A percentile compares a stretch with the other conserved stretches of the same genome.
Conservation (phyloP, 2,329 filamentous ascomycete species). For the Gremmenia infestans region DNA sequence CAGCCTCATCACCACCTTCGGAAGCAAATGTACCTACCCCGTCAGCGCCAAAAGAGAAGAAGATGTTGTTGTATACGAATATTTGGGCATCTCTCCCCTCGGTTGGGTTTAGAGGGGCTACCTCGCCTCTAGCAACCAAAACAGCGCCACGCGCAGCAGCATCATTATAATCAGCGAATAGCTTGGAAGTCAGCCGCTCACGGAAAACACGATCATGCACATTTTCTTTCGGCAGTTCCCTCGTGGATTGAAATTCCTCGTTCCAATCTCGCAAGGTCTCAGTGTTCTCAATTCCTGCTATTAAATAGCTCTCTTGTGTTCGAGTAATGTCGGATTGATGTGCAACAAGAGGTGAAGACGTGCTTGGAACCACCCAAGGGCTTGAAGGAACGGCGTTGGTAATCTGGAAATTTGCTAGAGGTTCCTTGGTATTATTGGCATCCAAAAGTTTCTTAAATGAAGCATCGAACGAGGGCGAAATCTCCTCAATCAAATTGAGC, state of each 20-base stretch:
- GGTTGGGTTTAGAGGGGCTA: constrained; percentile 90
- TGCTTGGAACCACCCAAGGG: constrained; percentile 80
- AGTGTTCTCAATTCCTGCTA: constrained; percentile 86
- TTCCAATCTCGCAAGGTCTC: constrained; percentile 98
- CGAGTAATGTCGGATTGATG: constrained; percentile 83
- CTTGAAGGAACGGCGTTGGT: constrained; percentile 89
- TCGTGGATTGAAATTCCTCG: constrained; percentile 95
- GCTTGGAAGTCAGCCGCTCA: constrained; percentile 87
- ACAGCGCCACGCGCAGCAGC: constrained; percentile 89
- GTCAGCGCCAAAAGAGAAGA: constrained; percentile 97
- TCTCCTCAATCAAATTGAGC: constrained; percentile 67
- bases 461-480: constrained; percentile 78
- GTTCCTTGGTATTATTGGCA: constrained; percentile 78
- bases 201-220: constrained; percentile 96
- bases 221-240: constrained; percentile 87
- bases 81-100: constrained; percentile 92
- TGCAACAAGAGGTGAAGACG: constrained; percentile 56
- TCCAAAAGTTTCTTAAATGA: constrained; percentile 77
- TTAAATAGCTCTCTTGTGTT: constrained; percentile 86
- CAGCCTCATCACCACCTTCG: constrained; percentile 94
- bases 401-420: constrained; percentile 89
- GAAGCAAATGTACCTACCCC: constrained; percentile 95
- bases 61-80: constrained; percentile 99
- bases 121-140: constrained; percentile 85
- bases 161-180: constrained; percentile 97